phyloP scores from a whole-genome alignment of 371 early-diverging fungal genomes.

The Mortierella sp. region DNA sequence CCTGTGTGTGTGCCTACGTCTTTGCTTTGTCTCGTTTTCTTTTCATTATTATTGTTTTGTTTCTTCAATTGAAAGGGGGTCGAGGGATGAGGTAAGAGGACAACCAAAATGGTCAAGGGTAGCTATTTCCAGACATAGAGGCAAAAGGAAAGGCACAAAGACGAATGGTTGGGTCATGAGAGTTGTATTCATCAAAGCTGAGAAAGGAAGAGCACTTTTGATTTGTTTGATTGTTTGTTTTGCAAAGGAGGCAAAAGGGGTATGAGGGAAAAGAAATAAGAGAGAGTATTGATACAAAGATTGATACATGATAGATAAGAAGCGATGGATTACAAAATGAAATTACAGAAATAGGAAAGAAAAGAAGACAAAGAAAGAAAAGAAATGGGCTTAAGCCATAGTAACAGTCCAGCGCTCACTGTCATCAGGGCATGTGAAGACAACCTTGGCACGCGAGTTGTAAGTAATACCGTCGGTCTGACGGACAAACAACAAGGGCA shows the following conservation, averaged over 20 bases:
- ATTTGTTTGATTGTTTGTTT: neutral
- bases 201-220: neutral
- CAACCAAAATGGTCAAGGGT: too few relatives aligned
- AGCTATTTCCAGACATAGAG: neutral
- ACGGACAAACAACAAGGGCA: constrained; percentile 55
- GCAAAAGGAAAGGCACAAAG: neutral
- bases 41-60: too few relatives aligned
- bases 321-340: neutral
- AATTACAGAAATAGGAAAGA: neutral
- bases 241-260: neutral
- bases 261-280: constrained; percentile 11
- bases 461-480: constrained; percentile 52
- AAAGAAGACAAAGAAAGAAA: neutral
- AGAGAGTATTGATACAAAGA: neutral
- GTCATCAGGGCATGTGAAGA: constrained; percentile 45
- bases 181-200: neutral
- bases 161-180: neutral
- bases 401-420: constrained; percentile 46
- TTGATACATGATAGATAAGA: neutral
- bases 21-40: too few relatives aligned
- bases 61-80: too few relatives aligned
- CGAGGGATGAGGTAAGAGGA: too few relatives aligned
- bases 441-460: constrained; percentile 54
- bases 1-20: too few relatives aligned
- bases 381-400: constrained; percentile 35